Evolutionary conservation across 73 alveolate genomes (phyloP).

Genomic region (Stentor roeselii): DNA sequence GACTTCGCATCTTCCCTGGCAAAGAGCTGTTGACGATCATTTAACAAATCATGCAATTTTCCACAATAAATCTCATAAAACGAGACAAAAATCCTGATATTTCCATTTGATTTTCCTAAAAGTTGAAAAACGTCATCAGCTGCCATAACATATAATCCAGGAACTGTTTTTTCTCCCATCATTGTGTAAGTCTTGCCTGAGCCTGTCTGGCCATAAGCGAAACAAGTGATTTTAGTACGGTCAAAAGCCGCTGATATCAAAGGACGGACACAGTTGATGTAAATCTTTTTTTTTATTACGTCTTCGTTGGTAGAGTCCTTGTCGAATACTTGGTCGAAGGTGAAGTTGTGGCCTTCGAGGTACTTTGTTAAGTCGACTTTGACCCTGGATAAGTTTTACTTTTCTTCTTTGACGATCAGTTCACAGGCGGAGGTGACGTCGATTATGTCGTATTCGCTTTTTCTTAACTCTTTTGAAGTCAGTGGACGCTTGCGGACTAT

Average conservation of each 20-base stretch:
- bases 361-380: conserved; percentile 98
- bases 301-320: conserved; percentile 90
- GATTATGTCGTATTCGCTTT: conserved; percentile 49
- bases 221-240: conserved; percentile 86
- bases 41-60: conserved; percentile 94
- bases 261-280: conserved; percentile 91
- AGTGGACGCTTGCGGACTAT: conserved; percentile 99
- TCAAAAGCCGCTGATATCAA: conserved; percentile 91
- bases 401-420: conserved; percentile 96
- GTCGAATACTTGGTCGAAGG: conserved; percentile 88
- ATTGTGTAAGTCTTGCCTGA: no score
- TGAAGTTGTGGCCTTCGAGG: conserved; percentile 86
- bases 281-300: no score
- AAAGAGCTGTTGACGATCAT: conserved; percentile 78
- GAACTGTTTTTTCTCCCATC: conserved; percentile 65
- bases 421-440: conserved; percentile 52
- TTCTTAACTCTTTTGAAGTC: conserved; percentile 86
- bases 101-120: conserved; percentile 43
- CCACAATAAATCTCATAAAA: conserved; percentile 99
- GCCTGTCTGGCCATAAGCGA: no score
- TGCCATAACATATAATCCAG: conserved; percentile 97
- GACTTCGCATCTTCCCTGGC: conserved; percentile 98
- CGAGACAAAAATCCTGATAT: conserved; percentile 77
- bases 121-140: conserved; percentile 87
- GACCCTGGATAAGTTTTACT: no score